Percentiles rank a stretch among this genome's conserved stretches.
Evolutionary conservation across 306 rosid genomes (phyloP).

Genomic region (Prunus mongolica): DNA sequence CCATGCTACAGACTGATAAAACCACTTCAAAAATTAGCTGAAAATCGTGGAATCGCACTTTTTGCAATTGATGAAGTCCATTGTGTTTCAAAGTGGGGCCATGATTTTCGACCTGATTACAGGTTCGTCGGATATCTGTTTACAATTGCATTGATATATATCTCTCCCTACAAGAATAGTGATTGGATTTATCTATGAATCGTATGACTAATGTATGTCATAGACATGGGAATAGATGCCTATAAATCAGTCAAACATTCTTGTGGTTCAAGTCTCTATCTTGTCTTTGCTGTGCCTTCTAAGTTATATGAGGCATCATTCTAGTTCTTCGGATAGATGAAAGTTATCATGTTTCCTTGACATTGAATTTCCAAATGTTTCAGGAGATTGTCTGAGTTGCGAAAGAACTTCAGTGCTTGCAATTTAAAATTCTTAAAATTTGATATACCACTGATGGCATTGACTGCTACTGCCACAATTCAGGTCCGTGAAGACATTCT

Average conservation of each 20-base stretch:
- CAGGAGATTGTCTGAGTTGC: constrained; percentile 71
- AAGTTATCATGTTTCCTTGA: neutral
- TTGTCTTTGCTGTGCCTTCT: neutral
- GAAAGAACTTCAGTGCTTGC: constrained; percentile 65
- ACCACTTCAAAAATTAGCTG: constrained; percentile 77
- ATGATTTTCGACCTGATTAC: constrained; percentile 93
- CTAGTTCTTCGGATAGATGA: neutral
- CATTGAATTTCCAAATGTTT: constrained; percentile 34
- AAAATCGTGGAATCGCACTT: constrained; percentile 74
- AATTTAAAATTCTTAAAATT: constrained; percentile 53
- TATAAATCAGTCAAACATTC: neutral
- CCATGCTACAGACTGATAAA: constrained; percentile 54
- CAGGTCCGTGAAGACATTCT: constrained; percentile 80
- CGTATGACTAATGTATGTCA: neutral
- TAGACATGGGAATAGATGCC: neutral
- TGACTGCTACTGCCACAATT: constrained; percentile 88
- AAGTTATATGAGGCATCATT: neutral
- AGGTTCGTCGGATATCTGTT: constrained; percentile 41
- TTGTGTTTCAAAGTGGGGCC: constrained; percentile 98
- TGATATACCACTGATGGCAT: constrained; percentile 88
- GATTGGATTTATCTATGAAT: neutral
- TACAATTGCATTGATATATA: neutral
- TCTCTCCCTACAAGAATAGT: neutral
- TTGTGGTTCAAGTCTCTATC: neutral
- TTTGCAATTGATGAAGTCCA: constrained; percentile 95